Evolutionary conservation across 805 yeast genomes (phyloP).

Genomic region (Candida oleophila): DNA sequence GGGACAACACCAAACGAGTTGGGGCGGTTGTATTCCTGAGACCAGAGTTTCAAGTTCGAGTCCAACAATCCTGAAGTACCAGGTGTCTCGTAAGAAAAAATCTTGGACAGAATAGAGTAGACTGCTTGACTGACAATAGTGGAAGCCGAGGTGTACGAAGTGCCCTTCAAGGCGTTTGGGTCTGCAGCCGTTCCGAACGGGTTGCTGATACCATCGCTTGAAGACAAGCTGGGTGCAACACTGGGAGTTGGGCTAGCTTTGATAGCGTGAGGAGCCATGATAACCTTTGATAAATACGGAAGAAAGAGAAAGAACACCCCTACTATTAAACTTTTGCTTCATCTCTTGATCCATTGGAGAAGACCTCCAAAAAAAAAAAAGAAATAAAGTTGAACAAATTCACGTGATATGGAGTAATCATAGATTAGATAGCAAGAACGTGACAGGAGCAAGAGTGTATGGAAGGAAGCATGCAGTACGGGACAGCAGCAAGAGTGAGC

Average conservation of each 20-base stretch:
- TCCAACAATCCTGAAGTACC: slow-evolving; percentile 64
- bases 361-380: slow-evolving; percentile 3
- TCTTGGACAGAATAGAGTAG: slow-evolving; percentile 48
- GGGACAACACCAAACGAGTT: slow-evolving; percentile 64
- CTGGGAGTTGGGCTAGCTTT: slow-evolving; percentile 6
- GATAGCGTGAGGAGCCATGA: slow-evolving; percentile 16
- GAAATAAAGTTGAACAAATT: neutral
- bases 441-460: neutral
- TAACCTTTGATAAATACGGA: neutral
- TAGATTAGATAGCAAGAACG: slow-evolving; percentile 4
- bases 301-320: neutral
- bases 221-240: neutral
- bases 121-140: slow-evolving; percentile 55
- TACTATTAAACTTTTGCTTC: neutral
- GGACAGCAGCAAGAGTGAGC: too few relatives aligned
- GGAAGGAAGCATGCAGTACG: neutral
- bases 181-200: slow-evolving; percentile 67
- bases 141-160: slow-evolving; percentile 53
- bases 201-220: slow-evolving; percentile 8
- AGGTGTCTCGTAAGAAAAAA: slow-evolving; percentile 70
- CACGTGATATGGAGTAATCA: slow-evolving; percentile 15
- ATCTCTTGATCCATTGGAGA: neutral
- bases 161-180: slow-evolving; percentile 48
- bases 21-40: slow-evolving; percentile 42
- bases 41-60: slow-evolving; percentile 61